Conservation (phyloP, 805 yeast genomes). For the Torulaspora gathmanii region DNA sequence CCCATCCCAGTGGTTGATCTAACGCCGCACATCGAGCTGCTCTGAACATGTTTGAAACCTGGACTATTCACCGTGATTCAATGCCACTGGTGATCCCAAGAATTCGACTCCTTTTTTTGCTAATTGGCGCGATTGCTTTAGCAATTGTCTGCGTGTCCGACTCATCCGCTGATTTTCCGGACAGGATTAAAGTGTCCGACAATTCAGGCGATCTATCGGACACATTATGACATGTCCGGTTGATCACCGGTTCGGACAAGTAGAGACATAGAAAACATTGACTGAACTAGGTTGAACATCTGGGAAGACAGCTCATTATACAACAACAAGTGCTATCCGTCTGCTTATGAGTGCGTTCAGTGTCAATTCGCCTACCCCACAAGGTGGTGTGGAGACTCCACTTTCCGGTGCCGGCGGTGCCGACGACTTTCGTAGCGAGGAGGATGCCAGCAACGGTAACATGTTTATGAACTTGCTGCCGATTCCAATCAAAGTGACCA, state of each 20-base stretch:
- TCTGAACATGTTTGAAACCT: no score
- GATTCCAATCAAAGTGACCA: constrained; percentile 29
- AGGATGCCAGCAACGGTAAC: constrained; percentile 12
- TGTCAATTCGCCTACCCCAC: constrained; percentile 17
- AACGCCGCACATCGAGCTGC: no score
- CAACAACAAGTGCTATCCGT: no score
- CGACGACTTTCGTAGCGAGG: constrained; percentile 7
- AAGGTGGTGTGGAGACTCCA: constrained; percentile 9
- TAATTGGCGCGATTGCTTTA: neutral
- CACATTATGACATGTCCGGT: constrained; percentile 1
- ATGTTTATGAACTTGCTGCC: constrained; percentile 27
- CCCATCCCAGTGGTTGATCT: neutral
- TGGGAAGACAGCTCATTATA: no score
- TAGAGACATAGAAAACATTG: no score
- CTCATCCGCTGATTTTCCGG: neutral
- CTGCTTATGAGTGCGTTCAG: constrained; percentile 9
- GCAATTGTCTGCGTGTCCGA: neutral
- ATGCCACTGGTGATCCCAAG: neutral
- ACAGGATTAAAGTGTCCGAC: neutral
- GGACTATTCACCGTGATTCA: no score
- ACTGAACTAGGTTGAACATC: neutral
- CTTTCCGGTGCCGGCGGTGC: constrained; percentile 1
- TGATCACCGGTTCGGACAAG: neutral
- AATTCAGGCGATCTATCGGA: neutral
- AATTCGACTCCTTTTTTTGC: no score